A percentile compares a stretch with the other conserved stretches of the same genome.
Evolutionary conservation across 371 early-diverging fungal genomes (phyloP).

Genomic region (Globomyces sp.): DNA sequence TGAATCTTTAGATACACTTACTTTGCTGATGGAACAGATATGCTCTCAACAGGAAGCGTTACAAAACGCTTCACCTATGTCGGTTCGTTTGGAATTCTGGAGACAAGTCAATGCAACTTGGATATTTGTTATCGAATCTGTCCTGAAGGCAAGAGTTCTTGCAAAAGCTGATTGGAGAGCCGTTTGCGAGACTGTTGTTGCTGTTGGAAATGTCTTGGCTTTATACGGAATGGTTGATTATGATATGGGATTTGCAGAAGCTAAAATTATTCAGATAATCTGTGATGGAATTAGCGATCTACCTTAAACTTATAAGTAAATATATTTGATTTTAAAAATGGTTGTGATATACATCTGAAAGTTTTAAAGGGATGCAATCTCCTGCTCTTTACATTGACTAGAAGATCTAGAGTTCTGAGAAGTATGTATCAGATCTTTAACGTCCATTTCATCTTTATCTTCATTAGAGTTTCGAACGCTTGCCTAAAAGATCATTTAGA

Average conservation of each 20-base stretch:
- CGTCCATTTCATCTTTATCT: too few relatives aligned
- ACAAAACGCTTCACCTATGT: constrained; percentile 1
- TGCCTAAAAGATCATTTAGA: too few relatives aligned
- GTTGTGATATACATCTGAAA: too few relatives aligned
- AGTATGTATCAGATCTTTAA: too few relatives aligned
- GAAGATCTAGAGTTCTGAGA: too few relatives aligned
- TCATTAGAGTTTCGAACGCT: too few relatives aligned
- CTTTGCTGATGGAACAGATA: constrained; percentile 13
- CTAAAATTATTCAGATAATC: constrained; percentile 1
- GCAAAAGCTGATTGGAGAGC: constrained; percentile 12
- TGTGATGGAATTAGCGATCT: constrained; percentile 2
- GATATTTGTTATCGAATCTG: constrained; percentile 12
- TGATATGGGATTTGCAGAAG: constrained; percentile 10
- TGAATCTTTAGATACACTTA: constrained; percentile 11
- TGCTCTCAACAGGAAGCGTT: constrained; percentile 15
- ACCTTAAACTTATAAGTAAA: neutral
- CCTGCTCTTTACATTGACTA: too few relatives aligned
- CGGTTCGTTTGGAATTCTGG: constrained; percentile 14
- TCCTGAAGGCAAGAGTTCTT: constrained; percentile 10
- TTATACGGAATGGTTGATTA: constrained; percentile 19
- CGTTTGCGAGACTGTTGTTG: constrained; percentile 15
- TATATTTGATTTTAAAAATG: too few relatives aligned
- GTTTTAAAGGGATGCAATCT: too few relatives aligned
- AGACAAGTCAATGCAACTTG: constrained; percentile 17
- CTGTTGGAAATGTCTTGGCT: constrained; percentile 16